These are phyloP conservation scores for Coriaria nepalensis DNA, from an alignment of 306 rosid genomes.

Conservation along the genomic window DNA sequence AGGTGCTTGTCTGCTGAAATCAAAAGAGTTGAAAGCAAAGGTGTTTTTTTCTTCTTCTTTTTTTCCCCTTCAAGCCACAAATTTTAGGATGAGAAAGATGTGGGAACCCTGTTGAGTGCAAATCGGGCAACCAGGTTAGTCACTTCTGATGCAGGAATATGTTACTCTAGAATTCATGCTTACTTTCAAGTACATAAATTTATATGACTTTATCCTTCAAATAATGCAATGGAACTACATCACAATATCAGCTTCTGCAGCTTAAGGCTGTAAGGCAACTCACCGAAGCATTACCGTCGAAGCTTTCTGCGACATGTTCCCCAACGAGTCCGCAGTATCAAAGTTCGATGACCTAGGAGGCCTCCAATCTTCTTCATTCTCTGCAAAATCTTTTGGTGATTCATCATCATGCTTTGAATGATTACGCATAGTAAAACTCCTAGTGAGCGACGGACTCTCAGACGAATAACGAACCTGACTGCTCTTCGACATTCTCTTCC, in stretches of 20 bases:
- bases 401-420: constrained; percentile 22
- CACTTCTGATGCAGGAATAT: too few relatives aligned
- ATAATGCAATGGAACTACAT: not conserved
- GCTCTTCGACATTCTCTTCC: constrained; percentile 48
- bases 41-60: too few relatives aligned
- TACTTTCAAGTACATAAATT: too few relatives aligned
- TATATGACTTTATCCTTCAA: too few relatives aligned
- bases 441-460: constrained; percentile 21
- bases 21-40: too few relatives aligned
- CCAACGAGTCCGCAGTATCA: constrained; percentile 41
- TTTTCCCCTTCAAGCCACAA: too few relatives aligned
- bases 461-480: constrained; percentile 43
- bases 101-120: too few relatives aligned
- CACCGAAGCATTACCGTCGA: constrained; percentile 52
- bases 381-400: constrained; percentile 29
- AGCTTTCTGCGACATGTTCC: constrained; percentile 42
- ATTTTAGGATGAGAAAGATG: too few relatives aligned
- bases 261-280: constrained; percentile 22
- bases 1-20: too few relatives aligned
- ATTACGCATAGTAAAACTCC: constrained; percentile 21
- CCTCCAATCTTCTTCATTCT: constrained; percentile 50
- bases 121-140: too few relatives aligned
- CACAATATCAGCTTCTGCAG: not conserved
- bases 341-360: constrained; percentile 32
- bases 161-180: too few relatives aligned